phyloP scores from a whole-genome alignment of 768 basidiomycete species.

The Pleurotus ostreatus region DNA sequence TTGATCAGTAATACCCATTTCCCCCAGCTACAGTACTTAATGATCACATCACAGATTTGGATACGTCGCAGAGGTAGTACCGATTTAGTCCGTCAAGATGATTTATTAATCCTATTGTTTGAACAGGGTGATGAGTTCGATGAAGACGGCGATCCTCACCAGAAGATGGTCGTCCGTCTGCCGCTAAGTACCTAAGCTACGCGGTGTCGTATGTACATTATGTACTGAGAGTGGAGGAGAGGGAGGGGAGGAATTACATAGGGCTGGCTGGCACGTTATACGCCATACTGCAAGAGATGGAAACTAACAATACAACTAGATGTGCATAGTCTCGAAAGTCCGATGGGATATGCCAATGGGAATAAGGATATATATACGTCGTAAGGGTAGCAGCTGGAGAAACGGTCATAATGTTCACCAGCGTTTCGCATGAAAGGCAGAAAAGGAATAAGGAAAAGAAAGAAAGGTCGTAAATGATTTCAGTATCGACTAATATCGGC shows the following conservation, averaged over 20 bases:
- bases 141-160: conserved; percentile 84
- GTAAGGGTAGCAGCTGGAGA: conserved; percentile 6
- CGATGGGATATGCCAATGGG: conserved; percentile 24
- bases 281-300: conserved; percentile 12
- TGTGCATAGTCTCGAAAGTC: conserved; percentile 13
- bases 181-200: conserved; percentile 21
- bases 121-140: conserved; percentile 68
- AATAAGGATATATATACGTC: conserved; percentile 7
- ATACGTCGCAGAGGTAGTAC: conserved; percentile 57
- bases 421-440: conserved; percentile 1
- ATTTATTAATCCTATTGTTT: too few species aligned
- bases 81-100: too few species aligned
- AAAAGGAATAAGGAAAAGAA: background rate
- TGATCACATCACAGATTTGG: conserved; percentile 47
- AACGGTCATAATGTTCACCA: background rate
- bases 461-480: conserved; percentile 12
- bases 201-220: conserved; percentile 10
- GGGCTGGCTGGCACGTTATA: background rate
- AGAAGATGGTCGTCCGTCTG: conserved; percentile 68
- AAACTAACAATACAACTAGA: conserved; percentile 32
- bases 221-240: conserved; percentile 6
- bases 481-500: conserved; percentile 33
- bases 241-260: conserved; percentile 7
- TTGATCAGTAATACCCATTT: conserved; percentile 10
- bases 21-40: too few species aligned